These are phyloP conservation scores for Colletotrichum sp. DNA, from an alignment of 2,329 filamentous ascomycete species.

Conservation along the genomic window DNA sequence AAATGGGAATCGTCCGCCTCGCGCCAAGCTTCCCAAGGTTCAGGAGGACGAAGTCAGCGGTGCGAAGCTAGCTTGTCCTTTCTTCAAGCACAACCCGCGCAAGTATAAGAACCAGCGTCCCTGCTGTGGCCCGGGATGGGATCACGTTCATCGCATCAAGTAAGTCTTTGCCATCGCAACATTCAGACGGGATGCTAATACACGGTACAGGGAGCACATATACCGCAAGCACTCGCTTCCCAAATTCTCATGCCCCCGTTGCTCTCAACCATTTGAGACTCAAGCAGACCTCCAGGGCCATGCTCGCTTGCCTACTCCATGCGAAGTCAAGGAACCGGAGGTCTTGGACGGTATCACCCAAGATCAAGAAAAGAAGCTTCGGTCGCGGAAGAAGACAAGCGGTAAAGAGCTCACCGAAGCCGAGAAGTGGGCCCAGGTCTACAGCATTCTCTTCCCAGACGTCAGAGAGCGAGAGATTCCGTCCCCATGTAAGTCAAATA, in stretches of 20 bases:
- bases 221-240: constrained; percentile 41
- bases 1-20: neutral
- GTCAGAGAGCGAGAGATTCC: constrained; percentile 24
- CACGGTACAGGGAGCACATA: constrained; percentile 35
- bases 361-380: constrained; percentile 37
- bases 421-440: constrained; percentile 43
- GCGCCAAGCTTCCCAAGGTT: neutral
- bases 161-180: constrained; percentile 10
- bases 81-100: constrained; percentile 41
- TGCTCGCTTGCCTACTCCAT: constrained; percentile 29
- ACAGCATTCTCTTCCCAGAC: constrained; percentile 39
- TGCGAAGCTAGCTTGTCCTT: constrained; percentile 39
- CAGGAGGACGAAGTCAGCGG: neutral
- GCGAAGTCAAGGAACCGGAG: constrained; percentile 23
- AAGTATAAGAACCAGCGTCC: constrained; percentile 37
- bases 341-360: constrained; percentile 40
- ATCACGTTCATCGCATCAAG: constrained; percentile 44
- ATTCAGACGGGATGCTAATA: neutral
- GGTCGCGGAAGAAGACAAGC: constrained; percentile 34
- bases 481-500: constrained; percentile 6
- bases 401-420: constrained; percentile 35
- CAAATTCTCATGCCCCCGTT: constrained; percentile 35
- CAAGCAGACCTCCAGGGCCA: constrained; percentile 36
- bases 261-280: constrained; percentile 37
- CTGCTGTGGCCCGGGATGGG: constrained; percentile 41